Base-by-base conservation (phyloP, 2,329 filamentous ascomycete genomes). In the Aspergillus caelatus region DNA sequence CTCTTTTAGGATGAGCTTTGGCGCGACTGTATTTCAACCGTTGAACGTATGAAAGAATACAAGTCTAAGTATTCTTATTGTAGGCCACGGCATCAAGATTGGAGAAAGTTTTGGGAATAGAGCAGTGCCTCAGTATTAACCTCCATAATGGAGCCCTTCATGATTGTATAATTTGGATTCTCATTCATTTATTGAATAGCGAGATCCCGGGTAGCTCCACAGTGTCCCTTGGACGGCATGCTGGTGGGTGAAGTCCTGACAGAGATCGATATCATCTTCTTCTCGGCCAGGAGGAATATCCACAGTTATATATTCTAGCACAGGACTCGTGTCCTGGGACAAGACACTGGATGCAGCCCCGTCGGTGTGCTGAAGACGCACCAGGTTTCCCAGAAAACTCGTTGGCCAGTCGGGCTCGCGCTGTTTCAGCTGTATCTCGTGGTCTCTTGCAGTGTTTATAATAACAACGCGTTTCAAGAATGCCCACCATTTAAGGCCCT, bases 221-320 rank as follows among this genome's bases (percentile, higher is more conserved):
- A 60, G 7, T 9, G 58, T 43, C 2, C 58, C 48, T 34, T 26
- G 19, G 6, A 3, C 26, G 28, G 58, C 58, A 36, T 60, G 58
- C 14, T 26, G 19, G 6, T 21, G 41, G 21, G 39, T 19, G 48
- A 50, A 60, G 39, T 45, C 50, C 58, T 60, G 58, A 23, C 58
- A 60, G 12, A 46, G 11, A 7, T 10, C 12, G 50, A 36, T 34
- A 26, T 32, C 39, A 6, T 60, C 36, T 3, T 26, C 39, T n/a
- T 48, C 58, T 46, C n/a, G 8, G 2, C 34, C 34, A 10, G 12
- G 16, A 2, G 58, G 19, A 1, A 56, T 5, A 36, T 28, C 5
- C n/a, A 60, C 19, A 23, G 9, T 21, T n/a, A 54, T 19, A 3
- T 60, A 53, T 10, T 36, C 32, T 3, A 60, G 23, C 1, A 12